Percentiles rank a stretch among this genome's conserved stretches.
Evolutionary conservation across 305 asterid genomes (phyloP).

Genomic region (Andrographis paniculata): DNA sequence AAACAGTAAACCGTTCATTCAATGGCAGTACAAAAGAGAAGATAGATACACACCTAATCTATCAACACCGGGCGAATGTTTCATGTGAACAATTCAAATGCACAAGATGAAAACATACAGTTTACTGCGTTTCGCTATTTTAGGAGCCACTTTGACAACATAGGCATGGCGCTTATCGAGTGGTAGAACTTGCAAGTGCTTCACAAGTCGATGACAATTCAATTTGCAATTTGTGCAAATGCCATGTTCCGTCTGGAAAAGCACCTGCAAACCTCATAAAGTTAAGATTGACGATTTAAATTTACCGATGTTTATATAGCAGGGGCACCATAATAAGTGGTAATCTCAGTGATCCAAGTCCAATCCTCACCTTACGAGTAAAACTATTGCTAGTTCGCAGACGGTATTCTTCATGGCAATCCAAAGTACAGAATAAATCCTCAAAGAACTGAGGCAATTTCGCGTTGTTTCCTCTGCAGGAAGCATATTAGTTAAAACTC

Average conservation of each 20-base stretch:
- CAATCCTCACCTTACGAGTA: conserved; percentile 60
- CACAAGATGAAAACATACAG: conserved; percentile 34
- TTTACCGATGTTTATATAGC: not conserved
- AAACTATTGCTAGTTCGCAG: conserved; percentile 60
- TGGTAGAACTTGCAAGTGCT: conserved; percentile 54
- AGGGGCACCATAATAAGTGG: not conserved
- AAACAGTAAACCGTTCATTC: conserved; percentile 15
- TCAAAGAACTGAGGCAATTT: conserved; percentile 77
- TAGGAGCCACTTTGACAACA: conserved; percentile 61
- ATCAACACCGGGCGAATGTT: conserved; percentile 6
- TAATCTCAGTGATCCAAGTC: conserved; percentile 13
- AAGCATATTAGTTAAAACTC: conserved; percentile 15
- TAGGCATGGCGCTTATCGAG: conserved; percentile 56
- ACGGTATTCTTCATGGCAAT: conserved; percentile 78
- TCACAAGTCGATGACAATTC: conserved; percentile 81
- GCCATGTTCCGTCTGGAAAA: conserved; percentile 81
- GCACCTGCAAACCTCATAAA: conserved; percentile 43
- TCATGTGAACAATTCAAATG: too few relatives aligned
- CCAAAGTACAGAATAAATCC: conserved; percentile 83
- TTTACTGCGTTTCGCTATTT: conserved; percentile 43
- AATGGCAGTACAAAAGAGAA: conserved; percentile 9
- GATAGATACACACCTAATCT: conserved; percentile 3
- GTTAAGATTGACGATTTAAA: conserved; percentile 20
- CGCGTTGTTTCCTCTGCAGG: conserved; percentile 58
- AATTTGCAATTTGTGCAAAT: conserved; percentile 69